Evolutionary conservation across 2,329 filamentous ascomycete species (phyloP).

Genomic region (Neonectria punicea): DNA sequence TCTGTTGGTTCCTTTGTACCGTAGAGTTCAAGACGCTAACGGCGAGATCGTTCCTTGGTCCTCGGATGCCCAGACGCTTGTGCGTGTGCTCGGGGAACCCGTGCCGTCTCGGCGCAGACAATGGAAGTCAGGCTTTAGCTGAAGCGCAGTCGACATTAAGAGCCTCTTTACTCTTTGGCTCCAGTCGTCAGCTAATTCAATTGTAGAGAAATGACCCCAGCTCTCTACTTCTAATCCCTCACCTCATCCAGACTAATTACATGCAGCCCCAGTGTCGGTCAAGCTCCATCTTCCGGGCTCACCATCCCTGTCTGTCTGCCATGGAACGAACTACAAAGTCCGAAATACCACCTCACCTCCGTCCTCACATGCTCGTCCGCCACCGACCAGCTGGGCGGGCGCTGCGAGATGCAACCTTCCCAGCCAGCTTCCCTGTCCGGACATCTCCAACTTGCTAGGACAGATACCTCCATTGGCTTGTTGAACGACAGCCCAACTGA

Average conservation of each 20-base stretch:
- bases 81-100: background rate
- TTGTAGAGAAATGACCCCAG: background rate
- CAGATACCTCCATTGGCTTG: background rate
- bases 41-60: background rate
- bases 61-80: background rate
- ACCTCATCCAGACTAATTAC: background rate
- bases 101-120: background rate
- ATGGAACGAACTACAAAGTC: background rate
- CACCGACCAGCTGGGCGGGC: background rate
- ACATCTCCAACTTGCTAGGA: background rate
- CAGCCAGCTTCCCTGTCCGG: background rate
- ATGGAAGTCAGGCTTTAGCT: background rate
- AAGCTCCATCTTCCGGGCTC: background rate
- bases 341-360: background rate
- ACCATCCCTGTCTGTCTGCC: background rate
- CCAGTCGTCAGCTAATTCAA: background rate
- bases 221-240: background rate
- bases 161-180: no score
- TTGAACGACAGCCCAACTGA: background rate
- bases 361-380: background rate
- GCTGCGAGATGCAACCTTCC: conserved; percentile 1
- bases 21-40: background rate
- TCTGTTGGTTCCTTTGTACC: no score
- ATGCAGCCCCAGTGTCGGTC: background rate
- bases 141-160: no score